phyloP scores from a whole-genome alignment of 805 yeast genomes.

The Saccharomyces mikatae region DNA sequence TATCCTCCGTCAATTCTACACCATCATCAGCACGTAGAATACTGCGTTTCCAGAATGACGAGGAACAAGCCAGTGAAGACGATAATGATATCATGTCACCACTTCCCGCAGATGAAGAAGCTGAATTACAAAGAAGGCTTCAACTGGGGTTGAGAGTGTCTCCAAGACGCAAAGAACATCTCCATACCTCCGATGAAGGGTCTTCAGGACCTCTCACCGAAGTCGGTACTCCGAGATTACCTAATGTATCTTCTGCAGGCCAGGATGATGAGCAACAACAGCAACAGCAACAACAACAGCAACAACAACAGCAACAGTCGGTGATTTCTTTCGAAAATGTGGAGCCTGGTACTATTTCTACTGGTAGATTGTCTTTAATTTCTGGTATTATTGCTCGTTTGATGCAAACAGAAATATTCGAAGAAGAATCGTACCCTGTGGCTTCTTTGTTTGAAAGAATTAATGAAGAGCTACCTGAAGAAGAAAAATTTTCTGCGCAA shows the following conservation, averaged over 20 bases:
- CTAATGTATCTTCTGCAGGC: constrained; percentile 15
- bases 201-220: constrained; percentile 19
- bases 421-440: constrained; percentile 37
- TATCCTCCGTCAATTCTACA: constrained; percentile 4
- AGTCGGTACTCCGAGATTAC: constrained; percentile 15
- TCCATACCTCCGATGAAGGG: background rate
- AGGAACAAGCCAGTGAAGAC: constrained; percentile 14
- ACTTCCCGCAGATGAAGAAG: constrained; percentile 27
- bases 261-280: constrained; percentile 13
- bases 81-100: constrained; percentile 20
- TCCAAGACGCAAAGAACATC: constrained; percentile 21
- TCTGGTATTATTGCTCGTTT: constrained; percentile 41
- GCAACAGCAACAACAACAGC: constrained; percentile 9
- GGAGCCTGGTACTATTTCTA: constrained; percentile 37
- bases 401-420: constrained; percentile 37
- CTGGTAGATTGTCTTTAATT: constrained; percentile 41
- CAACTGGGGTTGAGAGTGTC: constrained; percentile 25
- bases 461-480: constrained; percentile 39
- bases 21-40: constrained; percentile 38
- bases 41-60: constrained; percentile 19
- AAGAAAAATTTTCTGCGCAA: constrained; percentile 37
- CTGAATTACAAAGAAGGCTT: constrained; percentile 23
- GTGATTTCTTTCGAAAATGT: constrained; percentile 11
- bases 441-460: constrained; percentile 34
- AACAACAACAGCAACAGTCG: constrained; percentile 15